Conservation (phyloP, 768 basidiomycete genomes). For the Lentinula sp. region DNA sequence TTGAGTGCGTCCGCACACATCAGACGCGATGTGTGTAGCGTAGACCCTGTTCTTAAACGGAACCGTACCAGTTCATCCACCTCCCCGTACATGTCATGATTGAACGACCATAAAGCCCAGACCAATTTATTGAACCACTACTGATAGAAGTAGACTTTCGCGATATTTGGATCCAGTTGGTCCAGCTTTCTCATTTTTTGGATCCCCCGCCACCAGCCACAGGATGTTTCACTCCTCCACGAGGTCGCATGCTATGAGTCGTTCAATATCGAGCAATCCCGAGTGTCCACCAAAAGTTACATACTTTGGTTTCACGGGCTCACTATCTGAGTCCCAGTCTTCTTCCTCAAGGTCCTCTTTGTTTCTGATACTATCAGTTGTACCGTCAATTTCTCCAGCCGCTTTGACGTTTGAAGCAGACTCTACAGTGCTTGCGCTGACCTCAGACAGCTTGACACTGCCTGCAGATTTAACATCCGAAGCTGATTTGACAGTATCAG, state of each 20-base stretch:
- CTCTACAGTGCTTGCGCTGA: not conserved
- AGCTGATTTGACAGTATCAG: not conserved
- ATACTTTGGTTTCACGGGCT: not conserved
- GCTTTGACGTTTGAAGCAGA: not conserved
- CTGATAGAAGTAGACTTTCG: not conserved
- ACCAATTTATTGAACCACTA: no score
- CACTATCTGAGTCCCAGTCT: not conserved
- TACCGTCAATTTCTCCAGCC: not conserved
- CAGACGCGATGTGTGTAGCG: no score
- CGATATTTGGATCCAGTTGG: not conserved
- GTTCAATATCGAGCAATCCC: not conserved
- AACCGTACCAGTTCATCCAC: no score
- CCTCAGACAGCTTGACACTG: not conserved
- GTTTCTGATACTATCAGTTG: no score
- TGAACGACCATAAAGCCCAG: no score
- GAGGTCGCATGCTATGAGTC: not conserved
- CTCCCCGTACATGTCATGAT: no score
- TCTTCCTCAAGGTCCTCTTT: not conserved
- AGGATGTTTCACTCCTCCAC: not conserved
- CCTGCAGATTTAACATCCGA: not conserved
- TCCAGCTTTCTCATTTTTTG: not conserved
- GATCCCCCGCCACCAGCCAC: not conserved
- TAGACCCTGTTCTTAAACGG: no score
- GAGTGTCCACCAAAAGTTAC: not conserved
- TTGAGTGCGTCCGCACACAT: no score